Evolutionary conservation across 2,329 filamentous ascomycete genomes (phyloP).

Genomic region (Arthrobotrys musiformis): DNA sequence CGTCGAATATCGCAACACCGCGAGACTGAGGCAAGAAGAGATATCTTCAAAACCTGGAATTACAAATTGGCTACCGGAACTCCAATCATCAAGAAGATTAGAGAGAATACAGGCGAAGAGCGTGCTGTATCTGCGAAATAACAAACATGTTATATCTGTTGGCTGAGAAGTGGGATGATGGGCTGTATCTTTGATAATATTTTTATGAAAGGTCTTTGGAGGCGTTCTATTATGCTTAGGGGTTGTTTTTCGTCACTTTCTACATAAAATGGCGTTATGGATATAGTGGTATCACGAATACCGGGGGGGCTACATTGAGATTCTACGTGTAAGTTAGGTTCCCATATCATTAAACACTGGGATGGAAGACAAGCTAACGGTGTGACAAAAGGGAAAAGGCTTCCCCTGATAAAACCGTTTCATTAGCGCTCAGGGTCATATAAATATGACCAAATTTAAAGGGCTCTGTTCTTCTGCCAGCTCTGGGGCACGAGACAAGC

Average conservation of each 20-base stretch:
- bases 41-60: conserved; percentile 23
- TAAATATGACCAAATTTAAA: too few relatives aligned
- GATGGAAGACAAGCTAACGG: too few relatives aligned
- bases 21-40: conserved; percentile 1
- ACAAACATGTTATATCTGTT: not conserved
- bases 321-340: not conserved
- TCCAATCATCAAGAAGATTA: conserved; percentile 45
- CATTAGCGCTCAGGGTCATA: too few relatives aligned
- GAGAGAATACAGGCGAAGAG: not conserved
- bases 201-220: not conserved
- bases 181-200: not conserved
- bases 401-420: too few relatives aligned
- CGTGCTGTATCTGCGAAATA: not conserved
- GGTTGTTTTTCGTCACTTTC: not conserved
- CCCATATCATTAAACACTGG: too few relatives aligned
- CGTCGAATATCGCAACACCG: conserved; percentile 33
- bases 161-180: not conserved
- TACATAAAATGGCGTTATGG: not conserved
- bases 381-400: too few relatives aligned
- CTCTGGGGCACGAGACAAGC: too few relatives aligned
- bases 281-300: not conserved
- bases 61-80: conserved; percentile 24
- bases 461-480: too few relatives aligned
- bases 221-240: not conserved
- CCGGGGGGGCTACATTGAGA: not conserved